Percentiles rank a stretch among this genome's conserved stretches.
These are phyloP conservation scores for Rossbeevera mucosa DNA, from an alignment of 768 basidiomycete species.

Conservation along the genomic window DNA sequence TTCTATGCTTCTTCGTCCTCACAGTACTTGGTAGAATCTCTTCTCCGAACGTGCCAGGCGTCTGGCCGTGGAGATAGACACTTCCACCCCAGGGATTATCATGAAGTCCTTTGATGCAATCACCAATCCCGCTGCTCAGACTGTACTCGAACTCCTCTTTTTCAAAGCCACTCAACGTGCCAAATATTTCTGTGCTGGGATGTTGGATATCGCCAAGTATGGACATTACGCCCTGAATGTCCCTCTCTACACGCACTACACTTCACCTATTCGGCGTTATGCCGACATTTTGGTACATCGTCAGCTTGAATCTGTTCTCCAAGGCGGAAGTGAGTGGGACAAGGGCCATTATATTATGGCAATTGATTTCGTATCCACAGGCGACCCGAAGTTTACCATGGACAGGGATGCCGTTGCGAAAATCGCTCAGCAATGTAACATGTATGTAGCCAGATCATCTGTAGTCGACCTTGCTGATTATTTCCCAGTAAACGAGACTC, in stretches of 20 bases:
- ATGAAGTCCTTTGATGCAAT: conserved; percentile 83
- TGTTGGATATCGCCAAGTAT: conserved; percentile 99
- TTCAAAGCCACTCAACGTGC: conserved; percentile 92
- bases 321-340: conserved; percentile 52
- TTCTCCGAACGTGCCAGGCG: conserved; percentile 80
- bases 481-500: conserved; percentile 78
- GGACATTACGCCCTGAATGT: conserved; percentile 85
- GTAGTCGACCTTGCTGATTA: conserved; percentile 3
- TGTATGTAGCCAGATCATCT: conserved; percentile 46
- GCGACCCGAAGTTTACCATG: conserved; percentile 91
- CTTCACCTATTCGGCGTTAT: conserved; percentile 88
- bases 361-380: conserved; percentile 23
- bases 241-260: conserved; percentile 92
- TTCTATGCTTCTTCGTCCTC: not conserved
- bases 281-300: conserved; percentile 95
- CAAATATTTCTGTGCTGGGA: conserved; percentile 98
- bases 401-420: conserved; percentile 98
- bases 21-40: conserved; percentile 45
- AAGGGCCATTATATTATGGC: not conserved
- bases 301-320: conserved; percentile 86
- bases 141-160: conserved; percentile 77
- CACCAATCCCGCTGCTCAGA: conserved; percentile 64
- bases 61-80: conserved; percentile 80
- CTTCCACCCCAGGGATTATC: conserved; percentile 69
- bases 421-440: conserved; percentile 96